These are phyloP conservation scores for Aureobasidium sp. DNA, from an alignment of 2,329 filamentous ascomycete species.

Conservation along the genomic window DNA sequence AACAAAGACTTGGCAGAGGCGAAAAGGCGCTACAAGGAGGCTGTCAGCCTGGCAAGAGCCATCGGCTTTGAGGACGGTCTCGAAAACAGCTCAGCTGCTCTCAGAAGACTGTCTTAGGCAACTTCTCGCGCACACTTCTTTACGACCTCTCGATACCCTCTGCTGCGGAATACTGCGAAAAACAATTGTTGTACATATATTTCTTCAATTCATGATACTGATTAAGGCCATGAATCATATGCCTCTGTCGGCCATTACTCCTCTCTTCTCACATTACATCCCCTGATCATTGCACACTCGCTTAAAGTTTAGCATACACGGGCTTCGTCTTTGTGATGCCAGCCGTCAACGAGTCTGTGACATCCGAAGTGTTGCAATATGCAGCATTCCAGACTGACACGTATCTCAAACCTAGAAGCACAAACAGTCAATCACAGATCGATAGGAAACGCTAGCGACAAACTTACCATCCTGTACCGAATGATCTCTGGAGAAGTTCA, in stretches of 20 bases:
- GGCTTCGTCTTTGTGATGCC: slow-evolving; percentile 72
- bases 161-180: neutral
- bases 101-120: slow-evolving; percentile 30
- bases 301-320: slow-evolving; percentile 74
- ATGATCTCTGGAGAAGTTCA: slow-evolving; percentile 77
- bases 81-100: slow-evolving; percentile 34
- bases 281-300: neutral
- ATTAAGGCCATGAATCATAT: neutral
- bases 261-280: neutral
- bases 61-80: slow-evolving; percentile 43
- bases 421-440: neutral
- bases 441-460: neutral
- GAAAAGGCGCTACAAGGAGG: slow-evolving; percentile 60
- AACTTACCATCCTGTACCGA: slow-evolving; percentile 64
- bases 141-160: slow-evolving; percentile 6
- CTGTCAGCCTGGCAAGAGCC: slow-evolving; percentile 50
- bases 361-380: slow-evolving; percentile 73
- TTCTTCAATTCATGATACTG: neutral
- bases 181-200: slow-evolving; percentile 4
- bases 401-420: slow-evolving; percentile 59
- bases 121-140: neutral
- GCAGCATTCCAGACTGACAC: slow-evolving; percentile 82
- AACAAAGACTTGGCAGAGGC: slow-evolving; percentile 60
- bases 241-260: neutral
- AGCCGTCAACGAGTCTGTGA: slow-evolving; percentile 65